phyloP scores from a whole-genome alignment of 179 eudicot genomes.

The Pouteria campechiana region DNA sequence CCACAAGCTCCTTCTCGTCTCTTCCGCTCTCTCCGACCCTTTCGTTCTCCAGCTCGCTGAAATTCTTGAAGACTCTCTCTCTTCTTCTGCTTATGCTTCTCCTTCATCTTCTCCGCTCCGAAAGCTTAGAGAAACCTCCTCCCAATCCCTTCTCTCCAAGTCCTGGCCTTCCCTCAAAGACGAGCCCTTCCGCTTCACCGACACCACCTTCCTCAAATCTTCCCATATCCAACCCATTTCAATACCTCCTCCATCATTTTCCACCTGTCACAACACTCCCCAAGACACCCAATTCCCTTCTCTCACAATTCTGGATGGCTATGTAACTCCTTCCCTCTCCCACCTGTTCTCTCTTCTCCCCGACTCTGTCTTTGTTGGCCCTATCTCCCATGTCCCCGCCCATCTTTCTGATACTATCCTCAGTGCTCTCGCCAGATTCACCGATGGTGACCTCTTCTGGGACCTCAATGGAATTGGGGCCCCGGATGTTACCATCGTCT shows the following conservation, averaged over 20 bases:
- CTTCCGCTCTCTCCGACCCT: constrained; percentile 80
- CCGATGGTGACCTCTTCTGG: constrained; percentile 89
- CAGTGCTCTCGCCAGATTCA: too few relatives aligned
- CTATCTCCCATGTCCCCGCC: constrained; percentile 32
- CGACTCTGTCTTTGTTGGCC: constrained; percentile 61
- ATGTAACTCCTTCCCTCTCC: constrained; percentile 29
- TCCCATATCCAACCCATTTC: constrained; percentile 49
- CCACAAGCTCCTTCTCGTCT: too few relatives aligned
- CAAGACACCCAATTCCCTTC: constrained; percentile 47
- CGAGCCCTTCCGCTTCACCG: constrained; percentile 83
- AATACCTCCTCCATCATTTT: constrained; percentile 11
- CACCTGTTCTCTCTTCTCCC: constrained; percentile 41
- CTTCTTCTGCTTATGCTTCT: constrained; percentile 15
- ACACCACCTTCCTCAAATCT: constrained; percentile 57
- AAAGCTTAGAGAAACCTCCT: constrained; percentile 57
- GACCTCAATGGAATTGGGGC: constrained; percentile 91
- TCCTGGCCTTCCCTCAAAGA: constrained; percentile 88
- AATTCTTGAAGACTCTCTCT: constrained; percentile 74
- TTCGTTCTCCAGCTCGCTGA: constrained; percentile 89
- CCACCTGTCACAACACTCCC: too few relatives aligned
- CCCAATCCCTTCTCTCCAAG: constrained; percentile 62
- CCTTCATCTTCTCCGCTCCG: constrained; percentile 43
- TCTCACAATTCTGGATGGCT: constrained; percentile 70
- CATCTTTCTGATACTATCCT: constrained; percentile 50
- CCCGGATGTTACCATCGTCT: constrained; percentile 61